Evolutionary conservation across 202 grass and related monocot genomes (phyloP).

Genomic region (Alloteropsis angusta): DNA sequence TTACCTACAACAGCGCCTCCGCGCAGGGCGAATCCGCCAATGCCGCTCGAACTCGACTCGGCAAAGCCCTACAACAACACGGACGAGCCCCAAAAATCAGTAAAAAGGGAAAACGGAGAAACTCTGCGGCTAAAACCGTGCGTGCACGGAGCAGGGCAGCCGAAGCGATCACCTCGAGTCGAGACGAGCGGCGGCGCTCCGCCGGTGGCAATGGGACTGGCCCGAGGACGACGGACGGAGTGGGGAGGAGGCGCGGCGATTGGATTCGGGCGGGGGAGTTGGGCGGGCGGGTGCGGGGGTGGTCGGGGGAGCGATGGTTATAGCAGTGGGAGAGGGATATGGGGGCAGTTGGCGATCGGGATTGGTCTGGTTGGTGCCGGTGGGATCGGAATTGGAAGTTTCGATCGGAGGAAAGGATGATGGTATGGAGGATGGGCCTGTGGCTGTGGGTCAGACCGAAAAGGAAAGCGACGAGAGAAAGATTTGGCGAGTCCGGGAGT

Average conservation of each 20-base stretch:
- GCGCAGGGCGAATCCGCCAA: not conserved
- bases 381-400: slow-evolving; percentile 34
- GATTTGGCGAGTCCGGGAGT: not conserved
- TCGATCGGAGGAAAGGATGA: slow-evolving; percentile 24
- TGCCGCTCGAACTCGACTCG: not conserved
- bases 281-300: too few species aligned
- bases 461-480: not conserved
- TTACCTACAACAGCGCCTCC: not conserved
- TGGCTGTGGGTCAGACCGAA: not conserved
- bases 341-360: slow-evolving; percentile 23
- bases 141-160: not conserved
- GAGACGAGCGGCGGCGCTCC: not conserved
- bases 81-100: too few species aligned
- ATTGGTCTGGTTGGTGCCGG: not conserved
- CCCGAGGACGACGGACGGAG: too few species aligned
- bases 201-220: not conserved
- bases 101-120: not conserved
- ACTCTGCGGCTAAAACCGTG: too few species aligned
- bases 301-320: not conserved
- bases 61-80: not conserved
- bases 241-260: not conserved
- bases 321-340: slow-evolving; percentile 11
- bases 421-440: not conserved
- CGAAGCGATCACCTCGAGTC: not conserved
- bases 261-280: not conserved